Evolutionary conservation across 441 rosid genomes (phyloP), one percentile per base, ranked within the genome.

Genomic region (Gossypium gossypioides): DNA sequence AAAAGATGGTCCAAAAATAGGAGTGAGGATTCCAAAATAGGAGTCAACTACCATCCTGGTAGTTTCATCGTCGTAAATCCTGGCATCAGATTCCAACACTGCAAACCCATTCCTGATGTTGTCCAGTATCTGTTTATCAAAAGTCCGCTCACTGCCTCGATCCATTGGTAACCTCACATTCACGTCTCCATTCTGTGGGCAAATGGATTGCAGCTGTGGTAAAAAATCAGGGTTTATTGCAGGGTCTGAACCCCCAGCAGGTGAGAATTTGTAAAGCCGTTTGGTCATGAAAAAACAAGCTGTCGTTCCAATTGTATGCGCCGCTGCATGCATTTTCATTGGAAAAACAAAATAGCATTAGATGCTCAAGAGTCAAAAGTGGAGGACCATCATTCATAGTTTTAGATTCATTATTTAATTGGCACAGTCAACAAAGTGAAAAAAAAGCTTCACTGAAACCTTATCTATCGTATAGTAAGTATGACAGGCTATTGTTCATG

Each of bases 241-340:
- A 1, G 98, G 96, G 69, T 92, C 98, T 0, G 97, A 78, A 29
- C 77, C 84, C 2, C 79, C 77, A 0, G 80, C 78, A 0, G 66
- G 84, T 10, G 72, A 74, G 73, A 87, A 91, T 19, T 74, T 52
- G 82, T 89, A 91, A 34, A 91, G 91, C 51, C 93, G 77, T 5
- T 78, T 76, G 32, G 72, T 75, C 92, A 93, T 81, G 83, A 91
- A 91, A 86, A 91, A 91, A 76, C 97, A 93, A 3, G 97, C 97
- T 3, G 92, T 81, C 4, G 93, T 87, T n/a, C 98, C 97, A 59
- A 92, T 92, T 27, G 88, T 84, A 72, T 92, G 98, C 4, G 91
- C 97, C 37, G 89, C 92, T 92, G 62, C 59, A 55, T 55, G 84
- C 58, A 72, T 16, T 48, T 64, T 40, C 29, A 37, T 32, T 16